These are phyloP conservation scores for Solanum medicagineum DNA, from an alignment of 257 asterid genomes.

Conservation along the genomic window DNA sequence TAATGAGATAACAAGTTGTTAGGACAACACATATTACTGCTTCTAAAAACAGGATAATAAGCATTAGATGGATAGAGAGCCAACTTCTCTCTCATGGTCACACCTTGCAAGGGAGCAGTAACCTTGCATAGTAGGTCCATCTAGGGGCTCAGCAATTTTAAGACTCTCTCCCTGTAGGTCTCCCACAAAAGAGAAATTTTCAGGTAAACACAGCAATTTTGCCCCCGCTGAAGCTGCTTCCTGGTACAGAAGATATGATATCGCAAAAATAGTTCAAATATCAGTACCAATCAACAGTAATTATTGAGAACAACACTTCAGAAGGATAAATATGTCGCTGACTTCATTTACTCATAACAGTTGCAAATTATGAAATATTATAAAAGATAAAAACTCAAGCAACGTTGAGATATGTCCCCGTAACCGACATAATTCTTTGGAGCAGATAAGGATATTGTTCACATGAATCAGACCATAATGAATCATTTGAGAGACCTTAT, in stretches of 20 bases:
- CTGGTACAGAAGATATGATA: conserved; percentile 15
- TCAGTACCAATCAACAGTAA: background rate
- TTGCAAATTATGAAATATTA: background rate
- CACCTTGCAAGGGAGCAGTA: conserved; percentile 79
- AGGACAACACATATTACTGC: background rate
- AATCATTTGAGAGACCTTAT: background rate
- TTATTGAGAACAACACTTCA: background rate
- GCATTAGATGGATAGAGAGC: background rate
- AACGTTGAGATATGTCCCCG: background rate
- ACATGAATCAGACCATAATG: background rate
- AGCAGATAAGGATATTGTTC: background rate
- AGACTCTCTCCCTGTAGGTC: conserved; percentile 68
- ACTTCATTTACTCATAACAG: background rate
- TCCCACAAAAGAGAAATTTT: conserved; percentile 84
- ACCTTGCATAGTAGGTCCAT: conserved; percentile 68
- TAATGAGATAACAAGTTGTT: background rate
- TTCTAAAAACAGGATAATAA: background rate
- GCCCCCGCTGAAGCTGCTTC: conserved; percentile 91
- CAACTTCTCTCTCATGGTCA: background rate
- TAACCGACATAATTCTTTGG: background rate
- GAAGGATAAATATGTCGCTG: background rate
- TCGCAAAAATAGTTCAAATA: conserved; percentile 5
- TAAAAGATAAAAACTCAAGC: background rate
- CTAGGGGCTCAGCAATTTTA: conserved; percentile 61
- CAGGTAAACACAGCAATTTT: conserved; percentile 80